Conservation (phyloP, 305 asterid species). For the Fraxinus albicans region DNA sequence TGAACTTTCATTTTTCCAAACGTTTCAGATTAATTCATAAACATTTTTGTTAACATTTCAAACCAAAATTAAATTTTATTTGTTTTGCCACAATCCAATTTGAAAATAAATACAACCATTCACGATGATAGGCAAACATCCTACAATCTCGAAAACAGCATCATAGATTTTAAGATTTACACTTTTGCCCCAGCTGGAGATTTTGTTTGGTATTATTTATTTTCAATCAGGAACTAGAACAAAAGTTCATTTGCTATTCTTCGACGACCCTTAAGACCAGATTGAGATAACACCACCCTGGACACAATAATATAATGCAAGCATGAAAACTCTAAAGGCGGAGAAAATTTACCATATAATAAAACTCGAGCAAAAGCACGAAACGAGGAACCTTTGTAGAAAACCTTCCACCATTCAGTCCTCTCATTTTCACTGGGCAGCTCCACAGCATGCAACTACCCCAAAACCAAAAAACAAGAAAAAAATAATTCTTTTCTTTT, state of each 20-base stretch:
- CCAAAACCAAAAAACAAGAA: conserved; percentile 11
- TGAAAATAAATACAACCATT: background rate
- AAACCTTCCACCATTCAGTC: conserved; percentile 56
- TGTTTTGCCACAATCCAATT: background rate
- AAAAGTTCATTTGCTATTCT: background rate
- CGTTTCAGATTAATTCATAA: background rate
- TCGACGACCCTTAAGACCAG: conserved; percentile 12
- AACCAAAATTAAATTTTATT: background rate
- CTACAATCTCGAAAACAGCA: background rate
- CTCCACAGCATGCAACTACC: conserved; percentile 46
- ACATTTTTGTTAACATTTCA: background rate
- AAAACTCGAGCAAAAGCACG: conserved; percentile 62
- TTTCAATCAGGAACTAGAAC: conserved; percentile 5
- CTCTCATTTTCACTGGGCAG: conserved; percentile 51
- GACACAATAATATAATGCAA: conserved; percentile 8
- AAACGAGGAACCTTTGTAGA: conserved; percentile 71
- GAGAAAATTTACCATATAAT: conserved; percentile 48
- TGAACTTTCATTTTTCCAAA: background rate
- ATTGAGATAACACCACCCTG: conserved; percentile 3
- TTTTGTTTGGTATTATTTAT: background rate
- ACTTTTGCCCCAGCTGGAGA: conserved; percentile 9
- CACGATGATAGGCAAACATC: background rate
- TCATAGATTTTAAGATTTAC: background rate
- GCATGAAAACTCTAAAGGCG: background rate
- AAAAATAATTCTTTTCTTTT: background rate